These are phyloP conservation scores for Bipolaris victoriae DNA, from an alignment of 2,329 filamentous ascomycete genomes.

Conservation along the genomic window DNA sequence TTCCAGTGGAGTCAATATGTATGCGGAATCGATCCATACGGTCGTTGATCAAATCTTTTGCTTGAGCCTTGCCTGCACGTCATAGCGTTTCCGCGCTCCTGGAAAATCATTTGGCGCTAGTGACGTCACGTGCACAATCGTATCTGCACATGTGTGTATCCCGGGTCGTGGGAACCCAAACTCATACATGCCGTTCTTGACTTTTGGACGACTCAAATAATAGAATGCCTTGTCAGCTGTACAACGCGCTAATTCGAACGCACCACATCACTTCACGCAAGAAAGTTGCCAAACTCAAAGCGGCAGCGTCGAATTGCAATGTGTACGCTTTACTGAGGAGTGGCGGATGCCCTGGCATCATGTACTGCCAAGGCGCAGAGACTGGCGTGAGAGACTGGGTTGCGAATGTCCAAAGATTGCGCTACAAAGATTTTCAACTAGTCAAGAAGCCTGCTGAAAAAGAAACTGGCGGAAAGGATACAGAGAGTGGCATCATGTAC, in stretches of 20 bases:
- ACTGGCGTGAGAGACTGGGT: constrained; percentile 68
- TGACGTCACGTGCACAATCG: constrained; percentile 36
- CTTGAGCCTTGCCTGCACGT: constrained; percentile 19
- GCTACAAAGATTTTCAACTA: constrained; percentile 76
- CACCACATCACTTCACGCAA: constrained; percentile 84
- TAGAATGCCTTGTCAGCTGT: constrained; percentile 39
- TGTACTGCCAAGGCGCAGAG: constrained; percentile 75
- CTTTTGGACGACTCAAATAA: neutral
- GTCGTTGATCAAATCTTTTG: constrained; percentile 23
- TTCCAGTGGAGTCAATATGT: constrained; percentile 26
- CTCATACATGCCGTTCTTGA: neutral
- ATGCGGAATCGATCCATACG: constrained; percentile 39
- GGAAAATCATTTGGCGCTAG: constrained; percentile 31
- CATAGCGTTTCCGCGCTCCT: constrained; percentile 20
- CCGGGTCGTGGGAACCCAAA: neutral
- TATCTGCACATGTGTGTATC: constrained; percentile 3
- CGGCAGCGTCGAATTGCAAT: constrained; percentile 65
- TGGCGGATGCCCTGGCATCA: constrained; percentile 74
- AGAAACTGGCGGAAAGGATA: constrained; percentile 1
- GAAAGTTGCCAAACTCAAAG: constrained; percentile 69
- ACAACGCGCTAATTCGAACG: constrained; percentile 72
- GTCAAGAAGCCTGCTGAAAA: constrained; percentile 59
- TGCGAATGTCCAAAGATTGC: constrained; percentile 64
- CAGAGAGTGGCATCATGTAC: constrained; percentile 15
- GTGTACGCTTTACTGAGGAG: constrained; percentile 70